These are phyloP conservation scores for Ochetophila trinervis DNA, from an alignment of 306 rosid genomes.

Conservation along the genomic window DNA sequence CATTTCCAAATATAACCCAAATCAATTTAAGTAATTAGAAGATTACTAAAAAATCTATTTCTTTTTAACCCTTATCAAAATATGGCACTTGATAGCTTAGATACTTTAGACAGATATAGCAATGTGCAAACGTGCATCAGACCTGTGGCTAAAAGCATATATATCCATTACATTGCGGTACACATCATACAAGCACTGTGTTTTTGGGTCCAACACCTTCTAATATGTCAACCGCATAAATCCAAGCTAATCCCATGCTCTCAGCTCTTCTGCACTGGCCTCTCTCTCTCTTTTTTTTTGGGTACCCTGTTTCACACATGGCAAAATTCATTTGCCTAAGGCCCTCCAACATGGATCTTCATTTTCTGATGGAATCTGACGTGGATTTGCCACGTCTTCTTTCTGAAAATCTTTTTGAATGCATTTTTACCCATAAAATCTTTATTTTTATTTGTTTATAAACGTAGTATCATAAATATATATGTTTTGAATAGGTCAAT, in stretches of 20 bases:
- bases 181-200: constrained; percentile 54
- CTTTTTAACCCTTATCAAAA: too few relatives aligned
- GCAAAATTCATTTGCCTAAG: constrained; percentile 10
- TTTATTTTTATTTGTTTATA: too few relatives aligned
- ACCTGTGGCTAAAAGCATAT: too few relatives aligned
- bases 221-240: background rate
- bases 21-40: too few relatives aligned
- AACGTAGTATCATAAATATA: background rate
- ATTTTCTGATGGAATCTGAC: constrained; percentile 39
- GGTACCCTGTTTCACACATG: constrained; percentile 29
- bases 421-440: too few relatives aligned
- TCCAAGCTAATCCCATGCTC: background rate
- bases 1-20: too few relatives aligned
- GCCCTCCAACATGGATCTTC: constrained; percentile 1
- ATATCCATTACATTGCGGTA: constrained; percentile 31
- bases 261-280: background rate
- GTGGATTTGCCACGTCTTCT: constrained; percentile 31
- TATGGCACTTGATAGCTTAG: too few relatives aligned
- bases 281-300: too few relatives aligned
- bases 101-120: too few relatives aligned
- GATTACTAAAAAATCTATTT: too few relatives aligned
- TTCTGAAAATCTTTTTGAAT: background rate
- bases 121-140: too few relatives aligned
- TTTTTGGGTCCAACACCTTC: constrained; percentile 11
- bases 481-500: constrained; percentile 29